Evolutionary conservation across 768 basidiomycete genomes (phyloP).

Genomic region (Suillus spraguei): DNA sequence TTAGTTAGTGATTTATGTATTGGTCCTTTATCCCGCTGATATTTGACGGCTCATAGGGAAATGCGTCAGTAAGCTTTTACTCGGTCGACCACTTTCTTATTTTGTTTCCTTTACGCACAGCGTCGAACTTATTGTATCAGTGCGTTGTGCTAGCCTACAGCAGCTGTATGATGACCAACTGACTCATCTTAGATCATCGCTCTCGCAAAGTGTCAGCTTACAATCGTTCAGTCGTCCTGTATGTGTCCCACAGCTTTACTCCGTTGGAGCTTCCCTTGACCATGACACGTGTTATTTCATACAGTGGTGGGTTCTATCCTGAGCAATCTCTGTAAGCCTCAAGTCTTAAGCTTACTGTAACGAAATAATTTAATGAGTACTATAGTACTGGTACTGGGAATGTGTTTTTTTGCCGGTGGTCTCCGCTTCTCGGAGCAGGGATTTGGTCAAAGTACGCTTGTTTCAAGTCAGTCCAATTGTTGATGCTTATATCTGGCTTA

Average conservation of each 20-base stretch:
- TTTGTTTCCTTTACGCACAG: slow-evolving; percentile 24
- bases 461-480: not conserved
- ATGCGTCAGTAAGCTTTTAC: slow-evolving; percentile 26
- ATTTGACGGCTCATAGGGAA: slow-evolving; percentile 24
- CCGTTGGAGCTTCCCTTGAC: not conserved
- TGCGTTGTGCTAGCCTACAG: slow-evolving; percentile 35
- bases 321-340: slow-evolving; percentile 59
- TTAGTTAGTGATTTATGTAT: slow-evolving; percentile 47
- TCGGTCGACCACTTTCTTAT: not conserved
- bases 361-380: not conserved
- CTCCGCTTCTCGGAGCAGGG: slow-evolving; percentile 76
- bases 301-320: slow-evolving; percentile 83
- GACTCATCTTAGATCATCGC: slow-evolving; percentile 67
- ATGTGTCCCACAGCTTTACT: not conserved
- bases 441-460: slow-evolving; percentile 63
- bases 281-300: not conserved
- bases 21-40: not conserved
- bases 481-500: slow-evolving; percentile 26
- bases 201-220: slow-evolving; percentile 75
- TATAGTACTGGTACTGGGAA: slow-evolving; percentile 83
- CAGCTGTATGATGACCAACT: not conserved
- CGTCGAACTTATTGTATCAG: slow-evolving; percentile 71
- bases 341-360: slow-evolving; percentile 21
- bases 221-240: slow-evolving; percentile 82
- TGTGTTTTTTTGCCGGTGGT: slow-evolving; percentile 86